phyloP scores from a whole-genome alignment of 768 basidiomycete species.

The Boletales sp. region DNA sequence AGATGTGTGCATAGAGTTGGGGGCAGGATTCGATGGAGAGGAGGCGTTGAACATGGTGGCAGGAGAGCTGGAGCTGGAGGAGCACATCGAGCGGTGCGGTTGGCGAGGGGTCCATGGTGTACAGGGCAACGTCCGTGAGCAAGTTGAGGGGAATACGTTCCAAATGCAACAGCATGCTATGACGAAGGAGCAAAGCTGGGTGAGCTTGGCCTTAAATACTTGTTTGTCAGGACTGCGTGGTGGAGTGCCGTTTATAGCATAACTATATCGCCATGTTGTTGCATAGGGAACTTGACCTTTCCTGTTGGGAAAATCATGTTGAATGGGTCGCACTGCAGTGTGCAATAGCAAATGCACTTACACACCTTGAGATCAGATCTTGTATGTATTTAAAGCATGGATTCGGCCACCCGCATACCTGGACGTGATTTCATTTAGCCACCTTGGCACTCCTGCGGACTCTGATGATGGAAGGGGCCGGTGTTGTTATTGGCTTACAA shows the following conservation, averaged over 20 bases:
- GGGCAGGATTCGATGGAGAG: conserved; percentile 45
- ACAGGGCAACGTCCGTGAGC: conserved; percentile 52
- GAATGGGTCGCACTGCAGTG: too few species aligned
- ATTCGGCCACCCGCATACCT: conserved; percentile 28
- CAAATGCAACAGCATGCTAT: conserved; percentile 43
- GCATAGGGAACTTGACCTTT: conserved; percentile 29
- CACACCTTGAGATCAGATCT: conserved; percentile 31
- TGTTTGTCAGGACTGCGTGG: conserved; percentile 17
- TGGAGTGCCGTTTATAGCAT: conserved; percentile 33
- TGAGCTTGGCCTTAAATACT: conserved; percentile 23
- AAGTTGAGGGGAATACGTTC: conserved; percentile 53
- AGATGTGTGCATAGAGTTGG: conserved; percentile 56
- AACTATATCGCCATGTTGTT: conserved; percentile 32
- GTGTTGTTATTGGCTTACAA: conserved; percentile 11
- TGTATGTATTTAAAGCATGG: conserved; percentile 29
- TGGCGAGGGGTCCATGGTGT: conserved; percentile 37
- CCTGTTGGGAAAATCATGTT: conserved; percentile 36
- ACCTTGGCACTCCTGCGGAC: conserved; percentile 28
- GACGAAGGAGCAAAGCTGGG: conserved; percentile 11
- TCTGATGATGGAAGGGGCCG: conserved; percentile 20
- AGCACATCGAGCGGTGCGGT: conserved; percentile 41
- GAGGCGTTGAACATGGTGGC: conserved; percentile 39
- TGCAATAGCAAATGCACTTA: too few species aligned
- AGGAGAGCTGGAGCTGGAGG: conserved; percentile 43
- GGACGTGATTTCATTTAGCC: conserved; percentile 35